Percentiles rank a stretch among this genome's conserved stretches.
These are phyloP conservation scores for Chaetomium sp. DNA, from an alignment of 2,329 filamentous ascomycete species.

Conservation along the genomic window DNA sequence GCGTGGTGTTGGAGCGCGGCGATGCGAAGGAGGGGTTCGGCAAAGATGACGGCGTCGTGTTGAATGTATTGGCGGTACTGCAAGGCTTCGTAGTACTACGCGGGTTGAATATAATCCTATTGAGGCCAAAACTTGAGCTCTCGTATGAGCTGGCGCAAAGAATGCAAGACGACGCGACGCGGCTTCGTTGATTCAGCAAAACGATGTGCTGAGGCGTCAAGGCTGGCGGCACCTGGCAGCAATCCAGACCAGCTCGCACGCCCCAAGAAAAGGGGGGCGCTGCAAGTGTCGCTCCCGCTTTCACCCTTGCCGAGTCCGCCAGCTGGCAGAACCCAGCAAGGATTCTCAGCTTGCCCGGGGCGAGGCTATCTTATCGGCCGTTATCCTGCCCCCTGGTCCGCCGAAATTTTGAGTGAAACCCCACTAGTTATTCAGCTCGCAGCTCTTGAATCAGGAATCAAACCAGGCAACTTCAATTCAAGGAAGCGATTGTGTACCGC, in stretches of 20 bases:
- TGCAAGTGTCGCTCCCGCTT: conserved; percentile 5
- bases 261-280: conserved; percentile 11
- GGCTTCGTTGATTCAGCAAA: no score
- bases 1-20: conserved; percentile 8
- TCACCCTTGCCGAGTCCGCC: conserved; percentile 19
- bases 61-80: no score
- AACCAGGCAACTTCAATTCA: background rate
- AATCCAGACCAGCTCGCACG: background rate
- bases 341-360: no score
- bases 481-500: background rate
- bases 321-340: background rate
- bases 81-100: background rate
- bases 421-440: conserved; percentile 10
- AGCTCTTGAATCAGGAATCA: background rate
- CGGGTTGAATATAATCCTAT: background rate
- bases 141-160: conserved; percentile 8
- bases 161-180: background rate
- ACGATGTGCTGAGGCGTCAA: no score
- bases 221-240: conserved; percentile 6
- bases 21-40: conserved; percentile 17
- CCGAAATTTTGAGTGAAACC: conserved; percentile 21
- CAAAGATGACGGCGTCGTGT: no score
- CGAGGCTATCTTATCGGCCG: conserved; percentile 14
- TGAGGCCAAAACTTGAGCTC: background rate
- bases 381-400: background rate